phyloP scores from a whole-genome alignment of 2,329 filamentous ascomycete species.

The Pyrenochaeta sp. region DNA sequence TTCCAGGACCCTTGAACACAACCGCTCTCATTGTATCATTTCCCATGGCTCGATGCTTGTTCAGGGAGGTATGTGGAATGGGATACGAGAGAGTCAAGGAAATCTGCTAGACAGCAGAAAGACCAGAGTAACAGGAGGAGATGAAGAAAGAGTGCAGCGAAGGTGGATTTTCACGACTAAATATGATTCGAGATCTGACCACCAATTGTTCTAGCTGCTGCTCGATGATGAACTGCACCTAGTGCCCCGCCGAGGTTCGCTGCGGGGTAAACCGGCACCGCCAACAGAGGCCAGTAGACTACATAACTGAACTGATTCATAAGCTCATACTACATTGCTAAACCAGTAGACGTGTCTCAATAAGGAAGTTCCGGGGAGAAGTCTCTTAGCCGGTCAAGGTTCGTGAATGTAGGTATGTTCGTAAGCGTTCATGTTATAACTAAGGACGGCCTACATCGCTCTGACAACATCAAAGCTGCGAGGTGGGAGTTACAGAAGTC shows the following conservation, averaged over 20 bases:
- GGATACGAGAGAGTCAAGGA: neutral
- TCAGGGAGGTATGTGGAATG: neutral
- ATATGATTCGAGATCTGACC: conserved; percentile 21
- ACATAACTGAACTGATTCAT: conserved; percentile 7
- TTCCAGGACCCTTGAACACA: conserved; percentile 80
- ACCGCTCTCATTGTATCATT: conserved; percentile 79
- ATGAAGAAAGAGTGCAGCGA: neutral
- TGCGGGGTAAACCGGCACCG: conserved; percentile 27
- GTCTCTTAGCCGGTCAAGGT: too few species aligned
- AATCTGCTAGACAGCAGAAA: neutral
- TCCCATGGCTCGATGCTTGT: conserved; percentile 16
- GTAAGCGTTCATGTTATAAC: too few species aligned
- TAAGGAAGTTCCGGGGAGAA: neutral
- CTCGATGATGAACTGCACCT: conserved; percentile 21
- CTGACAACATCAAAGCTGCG: too few species aligned
- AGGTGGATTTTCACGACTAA: conserved; percentile 12
- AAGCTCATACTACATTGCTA: neutral
- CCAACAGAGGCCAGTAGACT: conserved; percentile 15
- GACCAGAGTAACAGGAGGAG: neutral
- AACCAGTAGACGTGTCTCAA: neutral
- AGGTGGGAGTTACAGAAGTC: too few species aligned
- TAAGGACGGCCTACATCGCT: too few species aligned
- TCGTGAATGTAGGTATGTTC: too few species aligned
- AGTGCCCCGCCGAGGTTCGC: conserved; percentile 36
- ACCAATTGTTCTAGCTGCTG: conserved; percentile 15